Base-by-base conservation (phyloP, 208 protist species). In the Crithidia brevicula region DNA sequence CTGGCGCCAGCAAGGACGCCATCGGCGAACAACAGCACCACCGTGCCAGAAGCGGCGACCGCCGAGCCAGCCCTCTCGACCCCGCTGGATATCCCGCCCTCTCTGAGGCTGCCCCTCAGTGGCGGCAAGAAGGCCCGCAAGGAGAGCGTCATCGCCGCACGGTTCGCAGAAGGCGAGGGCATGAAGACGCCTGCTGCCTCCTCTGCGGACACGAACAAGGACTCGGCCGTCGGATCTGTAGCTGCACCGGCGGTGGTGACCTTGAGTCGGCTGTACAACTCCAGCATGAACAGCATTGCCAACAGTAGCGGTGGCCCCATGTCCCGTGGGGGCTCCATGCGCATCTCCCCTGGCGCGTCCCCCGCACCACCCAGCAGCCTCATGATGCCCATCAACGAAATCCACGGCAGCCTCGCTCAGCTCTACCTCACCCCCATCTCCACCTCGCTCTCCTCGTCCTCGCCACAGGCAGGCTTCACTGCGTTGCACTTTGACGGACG, bases 361-460 rank as follows among this genome's bases (percentile, higher is more conserved):
- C 36, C 49, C 8, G 49, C 58, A 6, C 28, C 18, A 31, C n/a
- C 53, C 30, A 49, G 50, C 33, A 59, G 7, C 9, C 15, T 64
- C 8, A 18, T 33, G 10, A 56, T 38, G n/a, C 36, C 62, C 20
- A 15, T 60, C 16, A 42, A 66, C 42, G 58, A 60, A 25, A 54
- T 59, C 20, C 57, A 60, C 49, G 49, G 58, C 40, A 58, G 28
- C 30, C 25, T 63, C 6, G 51, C 68, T 13, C 68, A 74, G 59
- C 51, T 68, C 43, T 74, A 63, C 60, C 68, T 63, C 16, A 67
- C 60, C 36, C 68, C 68, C 34, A 67, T 74, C 68, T 53, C 60
- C 33, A 31, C 38, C 60, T 58, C 60, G 25, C 60, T 62, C 46
- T 43, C 46, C 52, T 23, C 59, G 42, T 45, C 33, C 34, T 28